Evolutionary conservation across 208 protist genomes (phyloP).

Genomic region (Trypanosoma conorhini): DNA sequence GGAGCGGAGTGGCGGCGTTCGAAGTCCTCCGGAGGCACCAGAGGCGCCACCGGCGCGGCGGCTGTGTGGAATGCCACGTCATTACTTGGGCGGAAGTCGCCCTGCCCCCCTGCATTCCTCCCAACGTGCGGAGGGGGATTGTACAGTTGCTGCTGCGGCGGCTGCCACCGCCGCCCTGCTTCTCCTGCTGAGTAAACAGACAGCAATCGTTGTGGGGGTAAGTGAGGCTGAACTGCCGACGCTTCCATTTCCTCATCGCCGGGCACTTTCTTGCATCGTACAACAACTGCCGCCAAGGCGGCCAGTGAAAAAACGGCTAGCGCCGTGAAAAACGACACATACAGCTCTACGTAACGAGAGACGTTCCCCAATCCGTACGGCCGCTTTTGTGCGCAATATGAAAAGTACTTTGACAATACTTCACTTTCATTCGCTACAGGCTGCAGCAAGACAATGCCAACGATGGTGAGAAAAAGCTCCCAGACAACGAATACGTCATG

Average conservation of each 20-base stretch:
- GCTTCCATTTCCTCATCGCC: conserved; percentile 46
- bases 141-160: conserved; percentile 88
- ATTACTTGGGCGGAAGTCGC: neutral
- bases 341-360: conserved; percentile 63
- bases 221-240: conserved; percentile 24
- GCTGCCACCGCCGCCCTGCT: neutral
- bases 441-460: conserved; percentile 52
- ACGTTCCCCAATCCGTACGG: conserved; percentile 36
- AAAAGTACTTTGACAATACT: conserved; percentile 64
- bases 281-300: conserved; percentile 43
- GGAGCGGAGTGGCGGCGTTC: conserved; percentile 78
- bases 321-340: conserved; percentile 65
- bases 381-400: conserved; percentile 25
- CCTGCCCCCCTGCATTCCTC: conserved; percentile 54
- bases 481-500: conserved; percentile 81
- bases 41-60: conserved; percentile 71
- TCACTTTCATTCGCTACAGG: conserved; percentile 47
- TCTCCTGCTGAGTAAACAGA: neutral
- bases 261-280: conserved; percentile 62
- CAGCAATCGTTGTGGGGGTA: neutral
- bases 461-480: conserved; percentile 65
- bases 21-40: conserved; percentile 58
- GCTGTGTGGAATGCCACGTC: neutral
- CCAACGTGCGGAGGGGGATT: conserved; percentile 61
- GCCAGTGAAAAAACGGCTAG: conserved; percentile 47